Conservation (phyloP, 805 yeast genomes). For the Candida manassasensis region DNA sequence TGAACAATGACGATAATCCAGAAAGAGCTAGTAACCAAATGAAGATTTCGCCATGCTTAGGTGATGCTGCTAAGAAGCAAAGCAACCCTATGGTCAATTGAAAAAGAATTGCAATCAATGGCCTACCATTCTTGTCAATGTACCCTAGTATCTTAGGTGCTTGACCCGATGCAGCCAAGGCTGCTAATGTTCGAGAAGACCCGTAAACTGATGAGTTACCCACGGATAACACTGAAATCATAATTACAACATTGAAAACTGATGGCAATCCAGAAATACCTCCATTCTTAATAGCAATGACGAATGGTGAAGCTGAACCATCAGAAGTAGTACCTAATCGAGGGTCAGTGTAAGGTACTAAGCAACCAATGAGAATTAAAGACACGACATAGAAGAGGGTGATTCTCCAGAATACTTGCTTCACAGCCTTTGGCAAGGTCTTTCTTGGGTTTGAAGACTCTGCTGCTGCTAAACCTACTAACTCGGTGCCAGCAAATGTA, state of each 20-base stretch:
- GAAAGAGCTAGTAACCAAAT: slow-evolving; percentile 61
- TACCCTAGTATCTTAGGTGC: slow-evolving; percentile 56
- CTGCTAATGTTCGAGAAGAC: slow-evolving; percentile 60
- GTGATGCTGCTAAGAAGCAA: slow-evolving; percentile 58
- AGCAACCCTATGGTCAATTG: slow-evolving; percentile 55
- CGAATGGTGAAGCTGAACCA: slow-evolving; percentile 74
- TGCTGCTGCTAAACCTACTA: slow-evolving; percentile 34
- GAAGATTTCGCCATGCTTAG: slow-evolving; percentile 51
- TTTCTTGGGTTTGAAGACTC: slow-evolving; percentile 30
- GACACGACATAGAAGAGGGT: slow-evolving; percentile 30
- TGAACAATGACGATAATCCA: slow-evolving; percentile 58
- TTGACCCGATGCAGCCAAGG: slow-evolving; percentile 60
- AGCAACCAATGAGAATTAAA: slow-evolving; percentile 20
- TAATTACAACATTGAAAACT: slow-evolving; percentile 63
- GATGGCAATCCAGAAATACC: slow-evolving; percentile 63
- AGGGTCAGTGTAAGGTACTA: slow-evolving; percentile 19
- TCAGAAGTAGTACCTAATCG: slow-evolving; percentile 38
- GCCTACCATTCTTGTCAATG: slow-evolving; percentile 65
- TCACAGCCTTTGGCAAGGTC: slow-evolving; percentile 31
- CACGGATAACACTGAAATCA: slow-evolving; percentile 64
- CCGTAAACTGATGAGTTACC: slow-evolving; percentile 72
- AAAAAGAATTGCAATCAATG: slow-evolving; percentile 50
- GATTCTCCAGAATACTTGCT: slow-evolving; percentile 37
- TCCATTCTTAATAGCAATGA: slow-evolving; percentile 61
- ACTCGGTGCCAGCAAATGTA: slow-evolving; percentile 33